Base-by-base conservation (phyloP, 2,329 filamentous ascomycete species). In the Aspergillus jensenii region DNA sequence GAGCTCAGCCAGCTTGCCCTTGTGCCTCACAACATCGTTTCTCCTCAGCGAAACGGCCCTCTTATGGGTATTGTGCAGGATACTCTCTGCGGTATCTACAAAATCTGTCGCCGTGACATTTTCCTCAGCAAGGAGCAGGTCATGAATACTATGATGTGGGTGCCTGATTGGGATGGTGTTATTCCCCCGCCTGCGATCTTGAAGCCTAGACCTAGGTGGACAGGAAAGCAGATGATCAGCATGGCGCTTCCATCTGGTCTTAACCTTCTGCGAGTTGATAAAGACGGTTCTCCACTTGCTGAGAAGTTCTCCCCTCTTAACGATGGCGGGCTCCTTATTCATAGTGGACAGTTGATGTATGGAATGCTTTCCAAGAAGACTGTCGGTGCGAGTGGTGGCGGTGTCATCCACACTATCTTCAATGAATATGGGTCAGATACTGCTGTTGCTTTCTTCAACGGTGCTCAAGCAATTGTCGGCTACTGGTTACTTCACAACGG, bases 21-120 rank as follows among this genome's bases (percentile, higher is more conserved):
- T 84, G 95, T 99, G n/a, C 95, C 95, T 0, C 85, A 95, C 67
- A 97, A 99, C 76, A 98, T 99, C 69, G 96, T 99, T 9, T 99
- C 96, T 2, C 95, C 95, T 4, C 95, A 99, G 76, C 88, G 93
- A 71, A 99, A 99, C 77, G 90, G 91, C 57, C 96, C 95, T 47
- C 83, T 99, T 56, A 99, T 99, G 96, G 96, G 96, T 86, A 98
- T 99, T 66, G 95, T 99, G 21, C 95, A 99, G 75, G 95, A 99
- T 76, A 96, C 93, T 23, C 83, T 99, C 59, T 95, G 93, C 65
- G 95, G 96, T 78, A 89, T 92, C 44, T 99, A 97, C 85, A 99
- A 99, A 81, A 87, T 99, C 66, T 96, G 90, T 68, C 90, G 92
- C 67, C 88, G 93, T 72, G 95, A 99, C 74, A 87, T 91, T 31